Percentiles rank a stretch among this genome's conserved stretches.
These are phyloP conservation scores for Schwanniomyces yamadae DNA, from an alignment of 805 yeast species.

Conservation along the genomic window DNA sequence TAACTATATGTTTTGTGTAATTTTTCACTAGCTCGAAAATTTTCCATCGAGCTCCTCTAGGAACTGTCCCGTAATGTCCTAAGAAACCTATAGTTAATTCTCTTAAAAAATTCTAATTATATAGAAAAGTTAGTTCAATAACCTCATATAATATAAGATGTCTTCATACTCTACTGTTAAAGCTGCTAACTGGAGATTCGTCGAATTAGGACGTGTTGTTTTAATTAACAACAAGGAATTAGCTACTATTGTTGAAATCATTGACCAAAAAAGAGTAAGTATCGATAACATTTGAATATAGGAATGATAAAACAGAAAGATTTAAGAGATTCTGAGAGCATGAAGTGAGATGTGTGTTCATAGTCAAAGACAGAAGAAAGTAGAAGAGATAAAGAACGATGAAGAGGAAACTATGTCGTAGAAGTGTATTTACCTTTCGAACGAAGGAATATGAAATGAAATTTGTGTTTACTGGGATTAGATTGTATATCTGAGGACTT, in stretches of 20 bases:
- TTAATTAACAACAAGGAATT: slow-evolving; percentile 82
- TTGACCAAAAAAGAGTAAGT: slow-evolving; percentile 98
- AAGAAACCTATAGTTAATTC: slow-evolving; percentile 1
- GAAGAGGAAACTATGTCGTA: background rate
- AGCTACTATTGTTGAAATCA: slow-evolving; percentile 97
- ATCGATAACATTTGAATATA: too few species aligned
- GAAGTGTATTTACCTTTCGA: background rate
- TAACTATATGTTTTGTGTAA: slow-evolving; percentile 4
- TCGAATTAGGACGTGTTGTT: slow-evolving; percentile 99
- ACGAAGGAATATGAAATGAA: background rate
- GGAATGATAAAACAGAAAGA: too few species aligned
- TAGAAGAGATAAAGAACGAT: background rate
- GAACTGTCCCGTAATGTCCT: slow-evolving; percentile 1
- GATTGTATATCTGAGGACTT: too few species aligned
- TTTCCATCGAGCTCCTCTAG: background rate
- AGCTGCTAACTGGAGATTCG: slow-evolving; percentile 98
- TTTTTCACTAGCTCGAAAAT: slow-evolving; percentile 10
- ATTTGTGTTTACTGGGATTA: too few species aligned
- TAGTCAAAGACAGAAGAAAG: background rate
- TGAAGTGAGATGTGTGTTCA: too few species aligned
- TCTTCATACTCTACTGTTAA: slow-evolving; percentile 64
- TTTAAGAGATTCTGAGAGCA: too few species aligned
- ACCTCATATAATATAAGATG: slow-evolving; percentile 18
- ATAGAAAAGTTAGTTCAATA: slow-evolving; percentile 5
- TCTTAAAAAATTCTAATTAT: slow-evolving; percentile 1